Percentiles rank a stretch among this genome's conserved stretches.
These are phyloP conservation scores for Fonsecaea monophora DNA, from an alignment of 2,329 filamentous ascomycete genomes.

Conservation along the genomic window DNA sequence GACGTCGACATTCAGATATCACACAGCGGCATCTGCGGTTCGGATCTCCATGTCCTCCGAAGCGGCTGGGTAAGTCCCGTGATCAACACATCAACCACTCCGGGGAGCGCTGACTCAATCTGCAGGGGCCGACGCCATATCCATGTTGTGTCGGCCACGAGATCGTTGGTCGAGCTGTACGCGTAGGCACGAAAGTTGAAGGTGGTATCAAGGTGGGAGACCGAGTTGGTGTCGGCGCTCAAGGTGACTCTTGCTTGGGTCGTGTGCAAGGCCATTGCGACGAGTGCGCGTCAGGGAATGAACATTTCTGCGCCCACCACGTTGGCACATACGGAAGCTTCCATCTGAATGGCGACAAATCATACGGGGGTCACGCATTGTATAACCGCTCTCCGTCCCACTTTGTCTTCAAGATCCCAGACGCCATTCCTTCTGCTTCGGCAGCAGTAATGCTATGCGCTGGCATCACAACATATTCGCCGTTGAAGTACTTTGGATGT, in stretches of 20 bases:
- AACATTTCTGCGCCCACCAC: slow-evolving; percentile 44
- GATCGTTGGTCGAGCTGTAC: slow-evolving; percentile 65
- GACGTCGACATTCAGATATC: slow-evolving; percentile 70
- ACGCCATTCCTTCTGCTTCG: slow-evolving; percentile 12
- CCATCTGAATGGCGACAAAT: slow-evolving; percentile 48
- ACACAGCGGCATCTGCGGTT: slow-evolving; percentile 70
- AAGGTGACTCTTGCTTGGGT: slow-evolving; percentile 63
- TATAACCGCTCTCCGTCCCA: slow-evolving; percentile 79
- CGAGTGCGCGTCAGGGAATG: slow-evolving; percentile 68
- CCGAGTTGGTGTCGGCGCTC: slow-evolving; percentile 68
- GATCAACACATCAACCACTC: neutral
- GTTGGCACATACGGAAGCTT: too few relatives aligned
- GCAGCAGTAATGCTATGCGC: slow-evolving; percentile 29
- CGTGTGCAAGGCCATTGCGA: neutral
- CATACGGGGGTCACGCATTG: slow-evolving; percentile 67
- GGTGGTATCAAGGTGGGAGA: slow-evolving; percentile 63
- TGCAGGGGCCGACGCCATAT: too few relatives aligned
- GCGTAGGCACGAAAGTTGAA: slow-evolving; percentile 55
- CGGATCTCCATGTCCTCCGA: slow-evolving; percentile 55
- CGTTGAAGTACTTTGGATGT: slow-evolving; percentile 43
- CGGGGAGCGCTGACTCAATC: too few relatives aligned
- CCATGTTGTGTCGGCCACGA: slow-evolving; percentile 68
- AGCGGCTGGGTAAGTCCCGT: slow-evolving; percentile 43
- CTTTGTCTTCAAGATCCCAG: slow-evolving; percentile 55
- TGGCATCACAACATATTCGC: slow-evolving; percentile 25